These are phyloP conservation scores for Moesziomyces sp. DNA, from an alignment of 1,284 basidiomycete genomes.

Conservation along the genomic window DNA sequence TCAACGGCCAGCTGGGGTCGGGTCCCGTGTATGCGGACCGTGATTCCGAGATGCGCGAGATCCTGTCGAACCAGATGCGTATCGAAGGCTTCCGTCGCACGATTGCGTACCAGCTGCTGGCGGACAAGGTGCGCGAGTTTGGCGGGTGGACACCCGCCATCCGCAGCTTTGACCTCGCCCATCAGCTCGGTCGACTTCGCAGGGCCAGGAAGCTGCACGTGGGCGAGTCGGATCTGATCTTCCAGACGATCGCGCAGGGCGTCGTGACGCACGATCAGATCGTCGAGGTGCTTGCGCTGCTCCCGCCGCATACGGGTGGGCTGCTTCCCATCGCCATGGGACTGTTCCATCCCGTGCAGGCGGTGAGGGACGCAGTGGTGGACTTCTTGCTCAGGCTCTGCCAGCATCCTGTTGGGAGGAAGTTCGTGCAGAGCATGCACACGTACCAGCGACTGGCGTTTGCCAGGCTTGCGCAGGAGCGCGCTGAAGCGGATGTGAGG, in stretches of 20 bases:
- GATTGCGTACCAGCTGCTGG: slow-evolving; percentile 73
- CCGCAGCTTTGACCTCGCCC: slow-evolving; percentile 75
- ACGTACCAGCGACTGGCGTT: slow-evolving; percentile 87
- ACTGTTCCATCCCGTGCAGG: slow-evolving; percentile 83
- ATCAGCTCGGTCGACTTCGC: slow-evolving; percentile 79
- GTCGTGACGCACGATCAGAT: slow-evolving; percentile 80
- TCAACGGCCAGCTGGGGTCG: slow-evolving; percentile 73
- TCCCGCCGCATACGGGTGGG: slow-evolving; percentile 83
- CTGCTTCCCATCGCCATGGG: slow-evolving; percentile 86
- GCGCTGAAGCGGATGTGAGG: slow-evolving; percentile 30
- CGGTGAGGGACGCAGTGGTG: slow-evolving; percentile 80
- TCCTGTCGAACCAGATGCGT: slow-evolving; percentile 76
- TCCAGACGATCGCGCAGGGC: slow-evolving; percentile 74
- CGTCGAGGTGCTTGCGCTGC: slow-evolving; percentile 81
- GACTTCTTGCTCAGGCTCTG: slow-evolving; percentile 69
- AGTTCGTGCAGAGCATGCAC: slow-evolving; percentile 85
- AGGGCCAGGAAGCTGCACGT: slow-evolving; percentile 74
- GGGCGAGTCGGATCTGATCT: slow-evolving; percentile 79
- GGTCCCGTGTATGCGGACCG: slow-evolving; percentile 80
- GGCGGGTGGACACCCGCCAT: slow-evolving; percentile 70
- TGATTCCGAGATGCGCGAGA: slow-evolving; percentile 73
- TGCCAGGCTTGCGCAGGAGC: slow-evolving; percentile 60
- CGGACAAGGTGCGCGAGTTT: slow-evolving; percentile 26
- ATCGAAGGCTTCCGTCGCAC: slow-evolving; percentile 84
- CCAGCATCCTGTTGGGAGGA: slow-evolving; percentile 74